Evolutionary conservation across 2,329 filamentous ascomycete species (phyloP).

Genomic region (Diaporthe sp.): DNA sequence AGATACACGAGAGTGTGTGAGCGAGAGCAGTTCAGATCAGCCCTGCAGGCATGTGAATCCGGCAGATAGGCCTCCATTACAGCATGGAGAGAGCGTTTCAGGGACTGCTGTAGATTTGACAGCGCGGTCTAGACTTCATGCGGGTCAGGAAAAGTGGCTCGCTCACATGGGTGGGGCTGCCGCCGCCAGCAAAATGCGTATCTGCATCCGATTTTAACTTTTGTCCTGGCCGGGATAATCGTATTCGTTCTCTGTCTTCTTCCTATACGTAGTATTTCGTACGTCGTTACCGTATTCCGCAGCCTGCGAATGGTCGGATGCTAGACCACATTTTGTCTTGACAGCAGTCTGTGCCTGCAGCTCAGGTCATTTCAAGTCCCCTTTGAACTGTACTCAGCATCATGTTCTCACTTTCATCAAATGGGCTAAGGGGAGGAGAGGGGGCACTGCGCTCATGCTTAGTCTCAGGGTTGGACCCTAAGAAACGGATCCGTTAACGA

Average conservation of each 20-base stretch:
- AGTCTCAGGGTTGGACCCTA: slow-evolving; percentile 4
- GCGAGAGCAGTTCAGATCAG: background rate
- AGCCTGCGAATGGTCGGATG: background rate
- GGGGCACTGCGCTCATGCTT: too few relatives aligned
- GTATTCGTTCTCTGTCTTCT: background rate
- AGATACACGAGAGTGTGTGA: background rate
- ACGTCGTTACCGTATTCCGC: background rate
- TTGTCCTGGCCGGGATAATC: background rate
- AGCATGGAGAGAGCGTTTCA: too few relatives aligned
- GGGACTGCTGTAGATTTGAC: slow-evolving; percentile 22
- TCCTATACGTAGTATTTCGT: background rate
- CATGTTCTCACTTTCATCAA: too few relatives aligned
- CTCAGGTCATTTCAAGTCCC: background rate
- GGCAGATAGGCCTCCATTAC: too few relatives aligned
- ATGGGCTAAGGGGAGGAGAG: too few relatives aligned
- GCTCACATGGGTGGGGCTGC: background rate
- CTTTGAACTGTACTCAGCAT: background rate
- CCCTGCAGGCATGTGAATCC: background rate
- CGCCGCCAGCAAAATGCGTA: background rate
- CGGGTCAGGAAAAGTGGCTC: slow-evolving; percentile 19
- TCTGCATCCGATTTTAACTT: background rate
- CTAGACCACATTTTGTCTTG: background rate
- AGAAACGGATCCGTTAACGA: background rate
- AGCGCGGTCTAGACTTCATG: slow-evolving; percentile 20
- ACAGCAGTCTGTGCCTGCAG: background rate